phyloP scores from a whole-genome alignment of 331 rosid genomes.

The Spiraea crenata region DNA sequence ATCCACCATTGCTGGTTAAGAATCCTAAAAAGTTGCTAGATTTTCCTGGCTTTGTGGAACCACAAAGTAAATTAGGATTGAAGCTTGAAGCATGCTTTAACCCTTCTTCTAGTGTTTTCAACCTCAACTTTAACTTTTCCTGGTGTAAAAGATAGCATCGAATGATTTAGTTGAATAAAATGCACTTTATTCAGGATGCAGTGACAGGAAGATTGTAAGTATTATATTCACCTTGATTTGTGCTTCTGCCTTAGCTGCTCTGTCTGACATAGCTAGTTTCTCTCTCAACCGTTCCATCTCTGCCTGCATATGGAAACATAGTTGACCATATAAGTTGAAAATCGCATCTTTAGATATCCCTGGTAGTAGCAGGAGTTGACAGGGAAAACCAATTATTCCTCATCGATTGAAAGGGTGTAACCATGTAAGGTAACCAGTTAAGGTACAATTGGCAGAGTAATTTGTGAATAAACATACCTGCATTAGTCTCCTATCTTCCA shows the following conservation, averaged over 20 bases:
- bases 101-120: conserved; percentile 86
- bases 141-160: conserved; percentile 25
- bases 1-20: conserved; percentile 54
- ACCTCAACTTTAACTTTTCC: conserved; percentile 87
- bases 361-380: neutral
- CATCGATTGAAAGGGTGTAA: neutral
- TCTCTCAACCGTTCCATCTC: conserved; percentile 89
- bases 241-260: conserved; percentile 95
- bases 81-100: conserved; percentile 49
- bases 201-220: conserved; percentile 2
- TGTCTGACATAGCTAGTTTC: conserved; percentile 70
- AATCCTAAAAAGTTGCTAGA: conserved; percentile 65
- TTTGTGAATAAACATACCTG: conserved; percentile 45
- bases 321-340: conserved; percentile 11
- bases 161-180: neutral
- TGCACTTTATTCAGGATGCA: conserved; percentile 7
- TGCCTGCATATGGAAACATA: conserved; percentile 48
- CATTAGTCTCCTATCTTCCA: conserved; percentile 82
- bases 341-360: neutral
- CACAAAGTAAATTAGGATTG: conserved; percentile 44
- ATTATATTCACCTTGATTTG: conserved; percentile 65
- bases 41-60: conserved; percentile 48
- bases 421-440: too few relatives aligned
- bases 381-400: neutral
- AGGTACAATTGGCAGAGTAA: neutral